phyloP scores from a whole-genome alignment of 495 filamentous ascomycete species.

The Lepidopterella palustris region DNA sequence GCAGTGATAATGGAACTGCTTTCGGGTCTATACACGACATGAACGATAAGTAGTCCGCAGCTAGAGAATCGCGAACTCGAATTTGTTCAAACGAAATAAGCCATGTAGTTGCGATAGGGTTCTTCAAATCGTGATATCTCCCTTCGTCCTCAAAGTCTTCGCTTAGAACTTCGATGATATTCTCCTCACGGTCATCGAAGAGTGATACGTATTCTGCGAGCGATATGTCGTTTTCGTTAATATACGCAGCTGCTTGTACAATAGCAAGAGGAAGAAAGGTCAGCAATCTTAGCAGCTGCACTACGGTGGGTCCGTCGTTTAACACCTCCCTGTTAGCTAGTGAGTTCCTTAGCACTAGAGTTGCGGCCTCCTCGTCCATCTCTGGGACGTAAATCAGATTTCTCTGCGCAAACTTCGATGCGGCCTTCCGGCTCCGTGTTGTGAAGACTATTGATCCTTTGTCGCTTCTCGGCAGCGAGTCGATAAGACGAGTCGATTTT shows the following conservation, averaged over 20 bases:
- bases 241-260: slow-evolving; percentile 28
- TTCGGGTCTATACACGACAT: slow-evolving; percentile 18
- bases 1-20: slow-evolving; percentile 10
- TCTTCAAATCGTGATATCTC: slow-evolving; percentile 1
- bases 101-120: not conserved
- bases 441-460: slow-evolving; percentile 45
- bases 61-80: not conserved
- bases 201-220: slow-evolving; percentile 13
- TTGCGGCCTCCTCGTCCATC: not conserved
- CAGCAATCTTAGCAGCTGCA: slow-evolving; percentile 3
- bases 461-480: slow-evolving; percentile 2
- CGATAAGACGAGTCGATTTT: not conserved
- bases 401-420: slow-evolving; percentile 1
- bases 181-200: slow-evolving; percentile 12
- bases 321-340: not conserved
- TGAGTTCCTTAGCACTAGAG: not conserved
- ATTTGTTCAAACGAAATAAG: slow-evolving; percentile 3
- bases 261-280: slow-evolving; percentile 27
- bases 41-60: slow-evolving; percentile 22
- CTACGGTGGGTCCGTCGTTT: not conserved
- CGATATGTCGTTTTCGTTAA: slow-evolving; percentile 19
- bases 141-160: slow-evolving; percentile 12
- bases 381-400: not conserved
- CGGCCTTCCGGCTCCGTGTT: slow-evolving; percentile 42
- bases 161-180: slow-evolving; percentile 15